Evolutionary conservation across 805 yeast species (phyloP), one percentile per base, ranked within the genome.

Genomic region (Candida sonorensis): DNA sequence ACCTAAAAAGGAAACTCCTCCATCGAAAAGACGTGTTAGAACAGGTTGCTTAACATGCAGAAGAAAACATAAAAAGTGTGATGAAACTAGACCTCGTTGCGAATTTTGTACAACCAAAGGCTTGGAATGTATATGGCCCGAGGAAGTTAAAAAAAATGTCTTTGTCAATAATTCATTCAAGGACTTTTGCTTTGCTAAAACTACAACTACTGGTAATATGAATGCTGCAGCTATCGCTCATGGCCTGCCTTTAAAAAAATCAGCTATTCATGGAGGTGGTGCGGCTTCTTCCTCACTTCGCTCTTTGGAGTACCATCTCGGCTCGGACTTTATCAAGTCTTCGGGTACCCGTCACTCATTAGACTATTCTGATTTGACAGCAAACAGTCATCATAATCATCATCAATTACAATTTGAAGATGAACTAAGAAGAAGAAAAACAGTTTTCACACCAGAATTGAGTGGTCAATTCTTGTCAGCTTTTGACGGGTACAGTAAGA

Each of bases 21-120:
- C 52, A 7, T 56, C 56, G 14, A 59, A 59, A 29, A 53, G 60
- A 41, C 47, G 66, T 27, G 68, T 57, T 4, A 44, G 61, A 35
- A 59, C 62, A 4, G 79, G 76, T 41, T 69, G 76, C 46, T 53
- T 67, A 27, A 69, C 75, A 8, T 69, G 76, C 43, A 59, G 76
- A 23, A 69, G 68, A 33, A 58, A 72, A 31, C 76, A 69, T 46
- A 65, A 69, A 56, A 69, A 69, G 41, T 69, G 79, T 50, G 78
- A 72, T 49, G 79, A 72, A 44, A 67, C 64, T 34, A 47, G 59
- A 27, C 78, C 79, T 2, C 66, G 66, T 19, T 73, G 80, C 49
- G 53, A 59, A 8, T 64, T 63, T 29, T 72, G 78, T 42, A 30
- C 48, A 9, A 38, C 51, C 7, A 64, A 66, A 39, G 44, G 51